Conservation (phyloP, 2,329 filamentous ascomycete genomes). For the Grosmannia huntii region DNA sequence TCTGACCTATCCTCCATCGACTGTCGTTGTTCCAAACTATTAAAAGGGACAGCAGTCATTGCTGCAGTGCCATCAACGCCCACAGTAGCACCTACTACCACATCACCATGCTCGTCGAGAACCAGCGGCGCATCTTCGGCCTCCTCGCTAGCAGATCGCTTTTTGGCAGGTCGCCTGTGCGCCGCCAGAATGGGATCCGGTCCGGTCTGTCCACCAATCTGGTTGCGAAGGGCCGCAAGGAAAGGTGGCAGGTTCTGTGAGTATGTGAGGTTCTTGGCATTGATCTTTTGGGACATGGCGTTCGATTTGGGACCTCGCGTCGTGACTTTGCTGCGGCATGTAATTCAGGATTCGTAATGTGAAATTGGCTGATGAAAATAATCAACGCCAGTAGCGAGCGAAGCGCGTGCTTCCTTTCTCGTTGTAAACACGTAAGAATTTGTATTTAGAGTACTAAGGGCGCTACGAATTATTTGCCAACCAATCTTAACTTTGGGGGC, state of each 20-base stretch:
- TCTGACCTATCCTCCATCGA: constrained; percentile 5
- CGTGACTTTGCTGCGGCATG: no score
- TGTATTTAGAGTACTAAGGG: no score
- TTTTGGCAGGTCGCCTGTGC: constrained; percentile 36
- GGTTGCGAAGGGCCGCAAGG: constrained; percentile 41
- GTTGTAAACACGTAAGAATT: no score
- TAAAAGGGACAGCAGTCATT: constrained; percentile 5
- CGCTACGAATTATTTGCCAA: no score
- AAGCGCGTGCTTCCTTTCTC: no score
- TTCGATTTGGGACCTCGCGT: neutral
- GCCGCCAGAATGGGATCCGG: constrained; percentile 40
- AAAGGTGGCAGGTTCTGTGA: constrained; percentile 46
- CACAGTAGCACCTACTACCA: constrained; percentile 28
- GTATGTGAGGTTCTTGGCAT: constrained; percentile 58
- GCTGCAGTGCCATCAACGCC: constrained; percentile 31
- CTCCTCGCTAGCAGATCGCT: constrained; percentile 50
- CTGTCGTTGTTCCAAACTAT: neutral
- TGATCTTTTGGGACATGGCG: constrained; percentile 38
- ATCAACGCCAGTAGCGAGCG: no score
- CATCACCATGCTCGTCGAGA: constrained; percentile 59
- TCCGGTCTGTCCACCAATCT: constrained; percentile 34
- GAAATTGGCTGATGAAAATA: no score
- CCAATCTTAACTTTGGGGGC: no score
- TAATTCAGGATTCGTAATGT: no score
- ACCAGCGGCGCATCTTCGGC: constrained; percentile 67